These are phyloP conservation scores for Xylaria nigripes DNA, from an alignment of 495 filamentous ascomycete genomes.

Conservation along the genomic window DNA sequence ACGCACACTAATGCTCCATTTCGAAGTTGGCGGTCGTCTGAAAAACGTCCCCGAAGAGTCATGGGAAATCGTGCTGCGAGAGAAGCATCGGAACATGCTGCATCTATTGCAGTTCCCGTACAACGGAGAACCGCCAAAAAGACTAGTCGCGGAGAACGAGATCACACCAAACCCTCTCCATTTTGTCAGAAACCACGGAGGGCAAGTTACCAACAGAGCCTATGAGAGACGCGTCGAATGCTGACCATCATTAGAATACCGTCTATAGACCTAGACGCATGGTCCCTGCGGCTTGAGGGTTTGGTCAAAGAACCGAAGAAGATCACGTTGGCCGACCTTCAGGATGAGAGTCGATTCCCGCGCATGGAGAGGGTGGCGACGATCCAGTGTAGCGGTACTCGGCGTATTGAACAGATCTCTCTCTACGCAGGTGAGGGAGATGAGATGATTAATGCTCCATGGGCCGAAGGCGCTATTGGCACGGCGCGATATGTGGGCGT, in stretches of 20 bases:
- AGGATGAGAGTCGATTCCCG: slow-evolving; percentile 49
- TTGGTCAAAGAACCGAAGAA: slow-evolving; percentile 48
- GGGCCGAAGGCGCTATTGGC: slow-evolving; percentile 60
- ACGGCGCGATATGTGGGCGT: slow-evolving; percentile 56
- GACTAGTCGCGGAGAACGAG: slow-evolving; percentile 37
- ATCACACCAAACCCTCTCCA: slow-evolving; percentile 53
- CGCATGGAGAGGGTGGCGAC: slow-evolving; percentile 47
- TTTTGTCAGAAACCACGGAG: slow-evolving; percentile 61
- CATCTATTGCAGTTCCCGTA: slow-evolving; percentile 65
- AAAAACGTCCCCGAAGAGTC: slow-evolving; percentile 42
- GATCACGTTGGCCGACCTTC: slow-evolving; percentile 48
- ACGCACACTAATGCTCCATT: neutral
- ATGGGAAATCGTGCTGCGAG: slow-evolving; percentile 50
- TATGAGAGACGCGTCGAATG: neutral
- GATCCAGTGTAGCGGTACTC: slow-evolving; percentile 62
- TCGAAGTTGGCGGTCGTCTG: slow-evolving; percentile 40
- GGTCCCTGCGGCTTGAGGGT: slow-evolving; percentile 45
- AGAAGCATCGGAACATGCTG: slow-evolving; percentile 58
- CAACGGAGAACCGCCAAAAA: slow-evolving; percentile 57
- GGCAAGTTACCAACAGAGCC: slow-evolving; percentile 5
- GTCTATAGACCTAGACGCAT: slow-evolving; percentile 47
- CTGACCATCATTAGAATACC: slow-evolving; percentile 42
- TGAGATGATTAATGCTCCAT: slow-evolving; percentile 60
- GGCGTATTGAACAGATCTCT: slow-evolving; percentile 57
- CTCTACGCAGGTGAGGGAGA: slow-evolving; percentile 58